These are phyloP conservation scores for Leishmania tropica DNA, from an alignment of 208 protist species.

Conservation along the genomic window DNA sequence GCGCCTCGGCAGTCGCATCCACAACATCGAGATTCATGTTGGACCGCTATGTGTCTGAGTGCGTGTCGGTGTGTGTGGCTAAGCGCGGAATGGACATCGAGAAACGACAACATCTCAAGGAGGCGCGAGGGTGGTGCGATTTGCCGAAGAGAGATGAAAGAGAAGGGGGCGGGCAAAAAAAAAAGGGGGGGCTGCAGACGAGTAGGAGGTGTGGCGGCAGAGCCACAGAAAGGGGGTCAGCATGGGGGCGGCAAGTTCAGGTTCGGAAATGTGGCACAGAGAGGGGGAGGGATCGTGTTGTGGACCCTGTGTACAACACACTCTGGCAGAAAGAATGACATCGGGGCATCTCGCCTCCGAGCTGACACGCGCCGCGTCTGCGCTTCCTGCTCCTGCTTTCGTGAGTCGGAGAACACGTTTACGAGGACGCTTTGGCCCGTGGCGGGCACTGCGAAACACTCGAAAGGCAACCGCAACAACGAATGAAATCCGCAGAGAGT, in stretches of 20 bases:
- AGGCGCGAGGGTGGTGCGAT: not conserved
- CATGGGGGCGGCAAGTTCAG: not conserved
- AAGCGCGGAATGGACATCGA: not conserved
- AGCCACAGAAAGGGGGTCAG: not conserved
- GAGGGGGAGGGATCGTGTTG: no score
- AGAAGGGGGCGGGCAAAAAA: not conserved
- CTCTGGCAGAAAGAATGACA: not conserved
- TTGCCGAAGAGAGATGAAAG: not conserved
- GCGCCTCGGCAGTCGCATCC: conserved; percentile 79
- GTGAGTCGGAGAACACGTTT: not conserved
- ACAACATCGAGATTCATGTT: conserved; percentile 69
- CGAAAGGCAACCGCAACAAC: not conserved
- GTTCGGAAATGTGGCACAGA: not conserved
- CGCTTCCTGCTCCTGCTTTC: not conserved
- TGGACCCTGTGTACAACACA: no score
- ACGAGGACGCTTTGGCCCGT: not conserved
- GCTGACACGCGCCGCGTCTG: not conserved
- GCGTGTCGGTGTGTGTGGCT: not conserved
- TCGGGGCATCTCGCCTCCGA: not conserved
- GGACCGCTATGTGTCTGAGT: not conserved
- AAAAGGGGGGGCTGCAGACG: not conserved
- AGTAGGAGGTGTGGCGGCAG: not conserved
- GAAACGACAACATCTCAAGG: not conserved
- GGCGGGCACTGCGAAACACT: not conserved
- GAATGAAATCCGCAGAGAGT: not conserved